Evolutionary conservation across 805 yeast genomes (phyloP).

Genomic region (Ascoidea rubescens): DNA sequence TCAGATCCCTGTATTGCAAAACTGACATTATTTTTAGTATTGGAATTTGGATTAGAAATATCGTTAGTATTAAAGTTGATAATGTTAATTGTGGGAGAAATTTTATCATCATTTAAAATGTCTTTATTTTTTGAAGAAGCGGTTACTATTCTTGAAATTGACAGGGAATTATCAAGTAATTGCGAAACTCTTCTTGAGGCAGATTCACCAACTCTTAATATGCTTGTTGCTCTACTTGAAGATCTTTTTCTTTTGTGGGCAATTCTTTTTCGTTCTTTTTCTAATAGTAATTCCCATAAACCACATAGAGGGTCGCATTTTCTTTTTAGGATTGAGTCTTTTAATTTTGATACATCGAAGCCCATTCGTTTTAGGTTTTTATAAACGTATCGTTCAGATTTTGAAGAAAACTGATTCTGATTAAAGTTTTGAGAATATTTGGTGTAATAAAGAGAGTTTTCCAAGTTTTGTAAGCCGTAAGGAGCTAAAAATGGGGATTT

Average conservation of each 20-base stretch:
- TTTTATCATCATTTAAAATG: neutral
- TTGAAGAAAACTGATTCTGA: constrained; percentile 4
- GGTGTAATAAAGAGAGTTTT: constrained; percentile 19
- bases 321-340: neutral
- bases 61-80: neutral
- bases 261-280: constrained; percentile 24
- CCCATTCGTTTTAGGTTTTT: constrained; percentile 10
- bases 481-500: constrained; percentile 35
- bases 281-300: constrained; percentile 55
- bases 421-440: constrained; percentile 3
- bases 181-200: constrained; percentile 14
- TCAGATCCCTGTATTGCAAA: no score
- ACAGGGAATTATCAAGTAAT: constrained; percentile 9
- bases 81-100: neutral
- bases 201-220: constrained; percentile 13
- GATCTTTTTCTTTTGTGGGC: constrained; percentile 18
- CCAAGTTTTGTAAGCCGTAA: constrained; percentile 27
- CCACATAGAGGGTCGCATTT: constrained; percentile 33
- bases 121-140: constrained; percentile 1
- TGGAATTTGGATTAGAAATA: neutral
- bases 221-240: constrained; percentile 16
- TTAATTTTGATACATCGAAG: constrained; percentile 7
- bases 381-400: constrained; percentile 8
- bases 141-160: constrained; percentile 8
- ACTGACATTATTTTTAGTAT: no score